These are phyloP conservation scores for Amanita rubescens DNA, from an alignment of 768 basidiomycete species.

Conservation along the genomic window DNA sequence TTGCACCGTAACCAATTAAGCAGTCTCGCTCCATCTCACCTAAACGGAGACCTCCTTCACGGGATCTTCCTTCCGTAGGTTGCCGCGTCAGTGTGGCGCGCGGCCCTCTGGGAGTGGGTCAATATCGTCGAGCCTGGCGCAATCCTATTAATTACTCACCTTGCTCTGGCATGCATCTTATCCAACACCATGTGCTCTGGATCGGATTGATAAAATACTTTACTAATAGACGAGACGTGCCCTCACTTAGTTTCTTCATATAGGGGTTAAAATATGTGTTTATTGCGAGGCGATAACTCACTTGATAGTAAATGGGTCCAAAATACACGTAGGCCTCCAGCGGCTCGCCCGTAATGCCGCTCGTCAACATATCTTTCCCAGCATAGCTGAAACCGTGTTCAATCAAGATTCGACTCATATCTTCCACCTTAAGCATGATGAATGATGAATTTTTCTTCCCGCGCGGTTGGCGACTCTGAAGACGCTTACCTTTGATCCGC, in stretches of 20 bases:
- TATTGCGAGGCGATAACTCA: slow-evolving; percentile 23
- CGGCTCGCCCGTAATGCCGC: slow-evolving; percentile 95
- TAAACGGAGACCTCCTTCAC: slow-evolving; percentile 93
- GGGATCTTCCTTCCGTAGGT: slow-evolving; percentile 96
- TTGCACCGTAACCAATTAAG: slow-evolving; percentile 96
- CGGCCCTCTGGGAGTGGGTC: slow-evolving; percentile 60
- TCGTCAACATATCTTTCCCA: slow-evolving; percentile 99
- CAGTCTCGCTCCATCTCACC: slow-evolving; percentile 99
- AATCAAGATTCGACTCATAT: slow-evolving; percentile 95
- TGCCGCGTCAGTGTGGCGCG: slow-evolving; percentile 95
- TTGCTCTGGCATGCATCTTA: slow-evolving; percentile 99
- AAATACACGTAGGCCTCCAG: slow-evolving; percentile 98
- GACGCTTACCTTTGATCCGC: slow-evolving; percentile 85
- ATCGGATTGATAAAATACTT: slow-evolving; percentile 3
- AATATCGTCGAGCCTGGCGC: slow-evolving; percentile 1
- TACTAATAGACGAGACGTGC: background rate
- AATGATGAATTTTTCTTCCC: background rate
- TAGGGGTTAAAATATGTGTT: slow-evolving; percentile 9
- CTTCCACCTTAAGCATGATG: slow-evolving; percentile 74
- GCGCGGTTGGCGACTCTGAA: background rate
- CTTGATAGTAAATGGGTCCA: slow-evolving; percentile 97
- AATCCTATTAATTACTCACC: slow-evolving; percentile 36
- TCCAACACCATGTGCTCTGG: slow-evolving; percentile 99
- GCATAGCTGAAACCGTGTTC: slow-evolving; percentile 95
- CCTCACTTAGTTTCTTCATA: slow-evolving; percentile 85